Evolutionary conservation across 2,329 filamentous ascomycete species (phyloP), one percentile per base, ranked within the genome.

Genomic region (Nigrograna mackinnonii): DNA sequence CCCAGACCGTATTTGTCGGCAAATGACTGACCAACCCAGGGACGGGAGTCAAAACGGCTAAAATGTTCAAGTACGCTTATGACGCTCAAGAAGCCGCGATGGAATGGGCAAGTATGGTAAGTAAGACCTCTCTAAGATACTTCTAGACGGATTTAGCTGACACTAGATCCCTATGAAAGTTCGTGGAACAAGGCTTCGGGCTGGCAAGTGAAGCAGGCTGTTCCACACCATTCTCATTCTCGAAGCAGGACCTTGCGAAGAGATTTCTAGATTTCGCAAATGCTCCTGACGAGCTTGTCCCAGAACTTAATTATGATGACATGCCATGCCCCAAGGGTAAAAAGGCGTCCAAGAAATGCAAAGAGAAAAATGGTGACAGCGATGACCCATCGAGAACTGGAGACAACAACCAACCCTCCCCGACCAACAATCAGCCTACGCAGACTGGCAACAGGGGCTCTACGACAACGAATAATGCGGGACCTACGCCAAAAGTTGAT

Each of bases 41-140:
- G 22, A 30, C 38, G 13, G 37, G 14, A 5, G 19, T 46, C 26
- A 32, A 35, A 19, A 37, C 38, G 6, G 43, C 43, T 26, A 46
- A 46, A 28, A 28, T 38, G 21, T 46, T 33, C 38, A 46, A 41
- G 28, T 22, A 46, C 26, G 38, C 19, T 2, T 46, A 41, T 31
- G 33, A 46, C 4, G 38, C 38, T 35, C 32, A 41, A 22, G 43
- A 46, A 34, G 43, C 43, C 13, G 43, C 43, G 13, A 22, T 22
- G 33, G 37, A 45, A 26, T 45, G 43, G 43, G 43, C 43, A n/a
- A 40, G 24, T 28, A 39, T 44, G 42, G 31, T 44, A 40, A 34
- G 18, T 34, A 9, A n/a, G 9, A 28, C 9, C 24, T n/a, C n/a
- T n/a, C 9, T 28, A 9, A 28, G 9, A 28, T 28, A n/a, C n/a